Base-by-base conservation (phyloP, 495 filamentous ascomycete species). In the Lophiotrema nucula region DNA sequence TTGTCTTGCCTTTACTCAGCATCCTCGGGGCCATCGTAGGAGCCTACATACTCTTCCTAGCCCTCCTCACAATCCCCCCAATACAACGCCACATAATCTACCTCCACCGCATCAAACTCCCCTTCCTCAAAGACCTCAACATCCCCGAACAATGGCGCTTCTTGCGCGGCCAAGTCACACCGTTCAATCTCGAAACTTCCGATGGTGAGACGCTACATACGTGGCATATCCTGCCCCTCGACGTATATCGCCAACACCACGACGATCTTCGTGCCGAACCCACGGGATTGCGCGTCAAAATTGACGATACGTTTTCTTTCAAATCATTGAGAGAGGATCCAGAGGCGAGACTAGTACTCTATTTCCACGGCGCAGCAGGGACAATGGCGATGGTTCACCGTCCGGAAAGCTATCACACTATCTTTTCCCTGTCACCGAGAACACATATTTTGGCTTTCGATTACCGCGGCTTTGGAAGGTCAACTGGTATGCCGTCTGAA, bases 331-430 rank as follows among this genome's bases (percentile, higher is more conserved):
- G 70, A 27, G 72, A 82, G 37, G 83, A 88, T 59, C 83, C 84
- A 1, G 70, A 79, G 3, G 74, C 83, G 11, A 73, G 74, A 10
- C 70, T 89, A 8, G 72, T 89, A 19, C 76, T 88, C 24, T 82
- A 82, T 55, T 65, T 74, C 50, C 72, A 76, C 50, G 74, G 76
- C 38, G 85, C 87, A 60, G 83, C 77, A 6, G 86, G 86, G 2
- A 84, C 83, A 46, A 74, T 89, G 11, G 82, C 80, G 13, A 85
- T 85, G 53, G 81, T 80, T 16, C 76, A 78, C 63, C 76, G 85
- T 27, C 79, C 83, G 10, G 74, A 77, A 0, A 80, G 79, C 54
- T 88, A 86, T 68, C 84, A 83, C 33, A 75, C 80, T 21, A 66
- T 88, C 4, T 82, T 83, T 4, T 77, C 79, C 41, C 79, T 77